These are phyloP conservation scores for Elongisporangium undulatum DNA, from an alignment of 352 stramenopile species.

Conservation along the genomic window DNA sequence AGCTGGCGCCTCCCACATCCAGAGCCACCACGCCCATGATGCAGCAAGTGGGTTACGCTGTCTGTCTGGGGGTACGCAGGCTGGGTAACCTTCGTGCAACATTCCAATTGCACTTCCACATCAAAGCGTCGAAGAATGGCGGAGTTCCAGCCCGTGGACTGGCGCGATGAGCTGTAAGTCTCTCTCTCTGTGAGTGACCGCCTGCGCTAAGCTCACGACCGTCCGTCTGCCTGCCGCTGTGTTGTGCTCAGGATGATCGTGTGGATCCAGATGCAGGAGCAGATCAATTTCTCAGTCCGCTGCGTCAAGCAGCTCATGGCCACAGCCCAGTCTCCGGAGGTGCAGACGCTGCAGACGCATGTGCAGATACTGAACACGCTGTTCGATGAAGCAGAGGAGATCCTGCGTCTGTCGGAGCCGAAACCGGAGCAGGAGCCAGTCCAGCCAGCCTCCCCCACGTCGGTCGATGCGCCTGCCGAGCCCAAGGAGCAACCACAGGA, in stretches of 20 bases:
- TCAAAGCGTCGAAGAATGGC: background rate
- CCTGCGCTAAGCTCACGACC: background rate
- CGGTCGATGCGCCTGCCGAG: background rate
- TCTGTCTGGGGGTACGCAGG: background rate
- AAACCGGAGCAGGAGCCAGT: background rate
- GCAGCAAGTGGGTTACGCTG: background rate
- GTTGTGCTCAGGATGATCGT: background rate
- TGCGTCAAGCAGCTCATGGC: background rate
- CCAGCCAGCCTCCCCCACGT: background rate
- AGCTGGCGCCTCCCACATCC: constrained; percentile 52
- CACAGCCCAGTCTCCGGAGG: background rate
- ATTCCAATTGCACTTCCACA: background rate
- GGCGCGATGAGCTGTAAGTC: background rate
- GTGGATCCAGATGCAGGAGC: background rate
- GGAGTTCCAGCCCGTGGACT: background rate
- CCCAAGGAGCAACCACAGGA: background rate
- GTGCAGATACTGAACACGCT: background rate
- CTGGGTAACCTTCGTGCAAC: background rate
- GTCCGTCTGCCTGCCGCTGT: background rate
- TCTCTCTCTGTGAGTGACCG: background rate
- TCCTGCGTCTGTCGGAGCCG: background rate
- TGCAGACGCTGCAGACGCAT: background rate
- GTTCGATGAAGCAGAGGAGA: background rate
- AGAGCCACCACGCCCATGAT: constrained; percentile 32
- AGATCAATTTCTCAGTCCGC: background rate